Percentiles rank a stretch among this genome's conserved stretches.
Conservation (phyloP, 2,329 filamentous ascomycete species). For the Penicillium rolfsii region DNA sequence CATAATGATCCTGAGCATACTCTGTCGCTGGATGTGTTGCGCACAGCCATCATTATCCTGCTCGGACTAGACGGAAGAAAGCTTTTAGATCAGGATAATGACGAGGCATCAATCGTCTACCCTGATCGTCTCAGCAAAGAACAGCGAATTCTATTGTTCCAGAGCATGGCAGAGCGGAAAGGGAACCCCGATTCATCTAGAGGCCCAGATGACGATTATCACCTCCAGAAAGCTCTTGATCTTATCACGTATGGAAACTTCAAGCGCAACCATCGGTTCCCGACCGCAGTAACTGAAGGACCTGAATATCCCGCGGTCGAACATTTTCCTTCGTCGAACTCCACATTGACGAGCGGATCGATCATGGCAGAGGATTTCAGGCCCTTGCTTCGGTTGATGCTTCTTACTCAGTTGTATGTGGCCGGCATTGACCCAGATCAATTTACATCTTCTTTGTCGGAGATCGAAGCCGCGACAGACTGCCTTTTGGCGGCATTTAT, state of each 20-base stretch:
- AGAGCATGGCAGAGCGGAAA: neutral
- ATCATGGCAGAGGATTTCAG: neutral
- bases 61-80: neutral
- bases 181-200: neutral
- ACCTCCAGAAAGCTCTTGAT: neutral
- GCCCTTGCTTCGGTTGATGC: conserved; percentile 3
- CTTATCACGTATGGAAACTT: conserved; percentile 2
- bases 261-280: neutral
- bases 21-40: neutral
- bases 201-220: neutral
- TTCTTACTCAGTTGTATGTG: conserved; percentile 1
- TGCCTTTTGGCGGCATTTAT: neutral
- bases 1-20: neutral
- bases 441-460: neutral
- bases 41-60: neutral
- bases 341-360: neutral
- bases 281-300: neutral
- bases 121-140: neutral
- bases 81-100: neutral
- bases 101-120: neutral
- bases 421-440: conserved; percentile 2
- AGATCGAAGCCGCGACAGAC: conserved; percentile 3
- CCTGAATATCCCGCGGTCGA: neutral
- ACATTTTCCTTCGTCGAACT: conserved; percentile 2
- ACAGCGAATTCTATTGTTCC: neutral